Conservation (phyloP, 1,139 yeast species). For the Yamadazyma mexicana region DNA sequence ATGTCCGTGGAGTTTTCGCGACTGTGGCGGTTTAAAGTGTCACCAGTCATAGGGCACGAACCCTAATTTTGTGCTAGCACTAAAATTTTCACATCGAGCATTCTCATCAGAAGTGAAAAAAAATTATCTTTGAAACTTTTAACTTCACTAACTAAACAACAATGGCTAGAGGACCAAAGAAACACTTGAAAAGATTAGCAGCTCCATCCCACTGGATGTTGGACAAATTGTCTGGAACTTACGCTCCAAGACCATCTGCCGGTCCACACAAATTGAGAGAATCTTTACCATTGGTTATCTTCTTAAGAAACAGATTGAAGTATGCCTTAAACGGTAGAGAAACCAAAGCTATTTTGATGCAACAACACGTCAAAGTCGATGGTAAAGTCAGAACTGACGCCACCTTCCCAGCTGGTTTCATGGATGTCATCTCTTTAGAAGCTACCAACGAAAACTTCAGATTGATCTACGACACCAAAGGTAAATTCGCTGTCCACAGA, state of each 20-base stretch:
- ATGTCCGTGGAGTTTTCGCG: not conserved
- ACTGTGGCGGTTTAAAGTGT: not conserved
- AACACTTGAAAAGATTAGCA: conserved; percentile 47
- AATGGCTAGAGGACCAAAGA: conserved; percentile 39
- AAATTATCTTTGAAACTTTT: conserved; percentile 4
- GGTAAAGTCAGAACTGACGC: conserved; percentile 99
- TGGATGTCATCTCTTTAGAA: conserved; percentile 96
- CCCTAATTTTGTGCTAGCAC: conserved; percentile 7
- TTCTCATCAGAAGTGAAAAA: conserved; percentile 10
- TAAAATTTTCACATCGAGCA: not conserved
- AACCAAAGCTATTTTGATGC: conserved; percentile 98
- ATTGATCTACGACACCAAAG: conserved; percentile 96
- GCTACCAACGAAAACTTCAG: conserved; percentile 99
- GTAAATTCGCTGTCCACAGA: conserved; percentile 99
- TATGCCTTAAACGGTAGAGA: conserved; percentile 99
- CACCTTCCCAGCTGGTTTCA: conserved; percentile 99
- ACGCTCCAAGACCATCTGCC: conserved; percentile 99
- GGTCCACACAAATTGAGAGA: conserved; percentile 99
- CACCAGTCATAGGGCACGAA: conserved; percentile 10
- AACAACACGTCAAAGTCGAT: conserved; percentile 98
- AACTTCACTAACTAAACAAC: conserved; percentile 6
- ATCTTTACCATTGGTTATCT: conserved; percentile 96
- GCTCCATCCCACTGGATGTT: conserved; percentile 99
- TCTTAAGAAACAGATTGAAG: conserved; percentile 99
- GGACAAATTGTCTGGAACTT: conserved; percentile 99